Percentiles rank a stretch among this genome's conserved stretches.
Evolutionary conservation across 2,329 filamentous ascomycete species (phyloP).

Genomic region (Xylaria arbuscula): DNA sequence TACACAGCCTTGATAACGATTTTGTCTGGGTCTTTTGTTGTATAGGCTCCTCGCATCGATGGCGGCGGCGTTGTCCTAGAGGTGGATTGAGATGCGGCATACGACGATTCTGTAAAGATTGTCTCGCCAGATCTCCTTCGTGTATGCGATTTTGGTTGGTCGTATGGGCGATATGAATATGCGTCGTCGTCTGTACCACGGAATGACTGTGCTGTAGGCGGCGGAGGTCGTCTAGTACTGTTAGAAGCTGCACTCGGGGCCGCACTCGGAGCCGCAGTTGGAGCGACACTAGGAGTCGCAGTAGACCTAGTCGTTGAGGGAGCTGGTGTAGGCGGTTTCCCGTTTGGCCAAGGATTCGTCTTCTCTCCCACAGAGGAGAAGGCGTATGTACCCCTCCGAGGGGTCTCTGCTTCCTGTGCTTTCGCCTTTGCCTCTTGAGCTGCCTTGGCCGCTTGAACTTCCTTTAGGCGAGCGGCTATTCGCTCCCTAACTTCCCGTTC

Average conservation of each 20-base stretch:
- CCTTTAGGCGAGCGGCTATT: conserved; percentile 29
- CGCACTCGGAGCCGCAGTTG: conserved; percentile 16
- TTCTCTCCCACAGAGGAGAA: conserved; percentile 74
- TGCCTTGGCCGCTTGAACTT: conserved; percentile 40
- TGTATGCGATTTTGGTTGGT: conserved; percentile 69
- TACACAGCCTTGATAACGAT: conserved; percentile 96
- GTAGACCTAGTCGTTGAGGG: conserved; percentile 47
- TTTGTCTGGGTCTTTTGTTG: conserved; percentile 92
- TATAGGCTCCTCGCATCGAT: conserved; percentile 80
- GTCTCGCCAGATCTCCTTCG: conserved; percentile 76
- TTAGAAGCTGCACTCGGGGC: conserved; percentile 13
- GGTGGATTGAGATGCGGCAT: conserved; percentile 85
- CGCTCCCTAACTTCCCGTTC: conserved; percentile 34
- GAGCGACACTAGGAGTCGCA: conserved; percentile 40
- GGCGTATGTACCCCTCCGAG: conserved; percentile 67
- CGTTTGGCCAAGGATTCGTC: conserved; percentile 76
- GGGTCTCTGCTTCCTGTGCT: conserved; percentile 50
- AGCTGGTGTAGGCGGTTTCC: conserved; percentile 60
- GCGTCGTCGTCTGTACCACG: conserved; percentile 72
- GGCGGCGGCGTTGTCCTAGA: conserved; percentile 85
- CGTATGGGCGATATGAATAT: conserved; percentile 82
- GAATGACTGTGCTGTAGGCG: conserved; percentile 65
- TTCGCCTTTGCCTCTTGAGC: conserved; percentile 37
- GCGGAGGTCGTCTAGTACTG: conserved; percentile 45
- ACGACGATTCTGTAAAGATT: conserved; percentile 84